These are phyloP conservation scores for Trichoderma atroviride DNA, from an alignment of 2,329 filamentous ascomycete species.

Conservation along the genomic window DNA sequence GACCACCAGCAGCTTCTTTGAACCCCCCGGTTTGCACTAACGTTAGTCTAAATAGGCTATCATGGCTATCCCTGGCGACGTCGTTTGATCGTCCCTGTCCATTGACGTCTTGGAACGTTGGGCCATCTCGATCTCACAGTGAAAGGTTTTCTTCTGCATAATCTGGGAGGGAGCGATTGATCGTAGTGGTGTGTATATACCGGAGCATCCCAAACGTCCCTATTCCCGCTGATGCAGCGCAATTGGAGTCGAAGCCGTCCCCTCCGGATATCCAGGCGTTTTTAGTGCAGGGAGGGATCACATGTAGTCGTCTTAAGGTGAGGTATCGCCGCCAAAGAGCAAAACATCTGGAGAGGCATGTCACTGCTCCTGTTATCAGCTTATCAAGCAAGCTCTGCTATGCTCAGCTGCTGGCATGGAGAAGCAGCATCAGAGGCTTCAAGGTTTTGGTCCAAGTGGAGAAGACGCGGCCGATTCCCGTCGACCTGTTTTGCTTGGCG, in stretches of 20 bases:
- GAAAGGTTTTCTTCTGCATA: neutral
- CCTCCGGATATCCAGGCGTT: neutral
- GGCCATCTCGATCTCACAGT: conserved; percentile 14
- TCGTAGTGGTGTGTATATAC: neutral
- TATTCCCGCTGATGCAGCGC: neutral
- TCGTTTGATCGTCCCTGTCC: conserved; percentile 17
- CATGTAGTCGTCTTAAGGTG: neutral
- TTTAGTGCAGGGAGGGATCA: neutral
- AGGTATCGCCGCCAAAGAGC: neutral
- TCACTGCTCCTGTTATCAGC: conserved; percentile 17
- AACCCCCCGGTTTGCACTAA: conserved; percentile 21
- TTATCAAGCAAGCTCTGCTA: conserved; percentile 11
- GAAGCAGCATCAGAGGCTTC: conserved; percentile 12
- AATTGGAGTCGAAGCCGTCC: neutral
- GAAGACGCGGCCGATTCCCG: conserved; percentile 18
- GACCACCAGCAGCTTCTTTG: neutral
- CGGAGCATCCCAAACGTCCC: neutral
- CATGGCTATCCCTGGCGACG: conserved; percentile 12
- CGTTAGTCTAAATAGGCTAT: conserved; percentile 9
- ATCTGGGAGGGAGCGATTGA: neutral
- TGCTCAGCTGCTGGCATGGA: neutral
- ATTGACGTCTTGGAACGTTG: conserved; percentile 18
- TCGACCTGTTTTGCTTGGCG: neutral
- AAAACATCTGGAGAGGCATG: neutral
- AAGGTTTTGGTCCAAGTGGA: conserved; percentile 20